These are phyloP conservation scores for Kwoniella europaea DNA, from an alignment of 768 basidiomycete genomes.

Conservation along the genomic window DNA sequence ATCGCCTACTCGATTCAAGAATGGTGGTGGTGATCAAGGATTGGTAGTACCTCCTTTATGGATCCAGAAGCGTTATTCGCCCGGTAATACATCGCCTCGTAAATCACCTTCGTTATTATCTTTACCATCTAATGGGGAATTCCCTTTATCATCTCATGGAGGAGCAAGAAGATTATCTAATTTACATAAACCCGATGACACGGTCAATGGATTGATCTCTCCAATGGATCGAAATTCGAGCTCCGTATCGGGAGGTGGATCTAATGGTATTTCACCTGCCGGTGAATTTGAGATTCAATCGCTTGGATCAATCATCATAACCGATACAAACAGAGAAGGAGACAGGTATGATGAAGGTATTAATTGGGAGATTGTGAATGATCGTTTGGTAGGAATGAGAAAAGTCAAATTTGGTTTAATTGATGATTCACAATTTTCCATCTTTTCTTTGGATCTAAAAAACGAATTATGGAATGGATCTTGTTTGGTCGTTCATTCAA, in stretches of 20 bases:
- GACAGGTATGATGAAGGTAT: neutral
- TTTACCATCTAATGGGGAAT: constrained; percentile 46
- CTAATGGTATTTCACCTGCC: neutral
- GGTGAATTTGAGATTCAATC: constrained; percentile 21
- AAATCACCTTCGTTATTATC: constrained; percentile 41
- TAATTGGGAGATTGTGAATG: constrained; percentile 10
- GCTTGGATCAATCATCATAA: constrained; percentile 12
- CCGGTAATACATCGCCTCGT: constrained; percentile 34
- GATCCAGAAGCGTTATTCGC: constrained; percentile 11
- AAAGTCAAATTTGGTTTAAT: constrained; percentile 21
- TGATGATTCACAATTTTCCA: constrained; percentile 41
- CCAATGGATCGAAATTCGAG: constrained; percentile 14
- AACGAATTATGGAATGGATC: constrained; percentile 38
- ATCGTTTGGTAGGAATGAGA: constrained; percentile 30
- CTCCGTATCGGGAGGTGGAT: neutral
- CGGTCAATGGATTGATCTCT: neutral
- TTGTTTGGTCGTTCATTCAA: constrained; percentile 27
- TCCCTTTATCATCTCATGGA: constrained; percentile 49
- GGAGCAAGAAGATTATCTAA: constrained; percentile 37
- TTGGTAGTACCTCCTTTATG: constrained; percentile 39
- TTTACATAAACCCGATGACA: constrained; percentile 36
- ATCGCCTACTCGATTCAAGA: neutral
- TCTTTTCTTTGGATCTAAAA: constrained; percentile 37
- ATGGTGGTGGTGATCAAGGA: neutral
- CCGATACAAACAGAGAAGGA: neutral